Evolutionary conservation across 495 filamentous ascomycete species (phyloP).

Genomic region (Tetracladium setigerum): DNA sequence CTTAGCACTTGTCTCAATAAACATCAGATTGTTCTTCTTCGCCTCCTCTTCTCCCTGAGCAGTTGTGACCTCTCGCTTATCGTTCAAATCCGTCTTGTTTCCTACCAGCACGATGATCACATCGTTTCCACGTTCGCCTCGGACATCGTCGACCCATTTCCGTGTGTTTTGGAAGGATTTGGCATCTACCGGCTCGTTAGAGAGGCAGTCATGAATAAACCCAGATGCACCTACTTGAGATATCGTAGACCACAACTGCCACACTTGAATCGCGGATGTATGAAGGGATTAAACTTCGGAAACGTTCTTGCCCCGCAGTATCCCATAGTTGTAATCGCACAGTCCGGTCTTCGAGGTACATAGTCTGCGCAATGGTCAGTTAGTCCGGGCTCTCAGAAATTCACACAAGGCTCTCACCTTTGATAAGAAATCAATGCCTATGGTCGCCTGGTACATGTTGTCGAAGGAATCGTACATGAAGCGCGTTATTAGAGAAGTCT

Average conservation of each 20-base stretch:
- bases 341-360: constrained; percentile 98
- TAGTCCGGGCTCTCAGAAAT: constrained; percentile 11
- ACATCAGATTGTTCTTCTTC: constrained; percentile 95
- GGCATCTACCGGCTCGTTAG: constrained; percentile 42
- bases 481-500: constrained; percentile 95
- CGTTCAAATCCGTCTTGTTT: constrained; percentile 97
- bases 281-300: constrained; percentile 91
- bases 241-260: constrained; percentile 97
- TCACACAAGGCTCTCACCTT: constrained; percentile 51
- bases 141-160: constrained; percentile 99
- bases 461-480: constrained; percentile 99
- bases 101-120: constrained; percentile 98
- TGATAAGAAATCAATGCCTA: constrained; percentile 98
- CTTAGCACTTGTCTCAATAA: constrained; percentile 98
- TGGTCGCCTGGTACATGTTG: constrained; percentile 99
- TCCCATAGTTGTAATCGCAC: constrained; percentile 98
- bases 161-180: constrained; percentile 96
- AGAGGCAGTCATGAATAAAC: not conserved
- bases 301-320: constrained; percentile 94
- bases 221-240: constrained; percentile 55
- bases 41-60: constrained; percentile 95
- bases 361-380: constrained; percentile 52
- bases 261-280: constrained; percentile 98
- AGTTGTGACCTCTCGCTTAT: constrained; percentile 93
- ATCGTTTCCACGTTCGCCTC: constrained; percentile 92